Base-by-base conservation (phyloP, 2,329 filamentous ascomycete species). In the Cytospora piceicola region DNA sequence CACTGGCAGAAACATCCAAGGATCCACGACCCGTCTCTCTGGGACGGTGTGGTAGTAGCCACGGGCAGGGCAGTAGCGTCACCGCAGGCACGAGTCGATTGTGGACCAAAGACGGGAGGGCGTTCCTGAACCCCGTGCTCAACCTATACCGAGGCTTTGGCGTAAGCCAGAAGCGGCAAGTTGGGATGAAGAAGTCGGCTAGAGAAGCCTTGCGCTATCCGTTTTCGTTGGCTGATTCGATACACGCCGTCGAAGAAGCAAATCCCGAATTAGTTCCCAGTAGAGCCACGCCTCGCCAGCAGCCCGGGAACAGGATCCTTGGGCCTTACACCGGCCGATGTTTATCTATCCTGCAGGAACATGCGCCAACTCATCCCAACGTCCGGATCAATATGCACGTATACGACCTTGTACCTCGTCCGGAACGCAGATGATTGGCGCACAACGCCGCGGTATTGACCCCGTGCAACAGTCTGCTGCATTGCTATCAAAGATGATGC, bases 161-260 rank as follows among this genome's bases (percentile, higher is more conserved):
- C 14, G 61, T 42, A 54, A 29, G 20, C 30, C 53, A 55, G 53
- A 30, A 46, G 42, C 53, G 53, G 46, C 20, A 52, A 29, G 53
- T 46, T 22, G 36, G 61, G 53, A 8, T 12, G 17, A 39, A 22
- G 32, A 57, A 57, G 29, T 24, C 11, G 22, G 46, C 46, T 49
- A 24, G 20, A 24, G 17, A 49, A 24, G 9, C 20, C 53, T 36
- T 56, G 36, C 17, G 53, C 39, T 36, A 5, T 49, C 12, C 39
- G 14, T 27, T n/a, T 30, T 46, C 36, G 22, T 46, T 34, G 24
- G 36, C 54, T 51, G 63, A 65, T 53, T 61, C 57, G 63, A 65
- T 53, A 65, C 57, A 30, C 57, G 24, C 20, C 51, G 57, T 56
- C 34, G 32, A 9, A 36, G 29, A 56, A 51, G 59, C 59, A 53